Evolutionary conservation across 306 rosid genomes (phyloP), one percentile per base, ranked within the genome.

Genomic region (Malus asiatica): DNA sequence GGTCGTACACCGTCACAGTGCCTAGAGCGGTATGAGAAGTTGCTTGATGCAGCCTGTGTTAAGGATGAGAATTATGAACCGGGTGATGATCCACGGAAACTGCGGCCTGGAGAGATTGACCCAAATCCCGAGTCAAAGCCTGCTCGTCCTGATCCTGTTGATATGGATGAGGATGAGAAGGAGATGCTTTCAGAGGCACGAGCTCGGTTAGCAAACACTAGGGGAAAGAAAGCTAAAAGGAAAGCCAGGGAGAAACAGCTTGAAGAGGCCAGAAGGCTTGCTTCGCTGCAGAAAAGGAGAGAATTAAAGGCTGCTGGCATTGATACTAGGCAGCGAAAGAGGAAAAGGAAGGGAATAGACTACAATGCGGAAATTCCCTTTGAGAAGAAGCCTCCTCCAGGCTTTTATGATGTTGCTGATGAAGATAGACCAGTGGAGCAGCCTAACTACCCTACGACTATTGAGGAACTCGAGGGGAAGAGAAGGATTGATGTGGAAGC

Each of bases 101-200:
- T 93, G 86, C 92, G 96, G 11, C 98, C 98, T 1, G 98, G 98
- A 62, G 98, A 93, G 85, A 93, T 93, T 67, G 98, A 93, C 70
- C 98, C 98, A 3, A 93, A 93, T 72, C 97, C 98, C 0, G 97
- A 93, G 71, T 91, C 98, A 0, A 91, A 93, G 81, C 98, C 98
- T 70, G 98, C 98, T 11, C 92, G 98, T 0, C 98, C 98, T 2
- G 98, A 93, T 76, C 98, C 98, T 23, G 96, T 93, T 76, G 98
- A 93, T 81, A 93, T 91, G 98, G 98, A 93, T 68, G 98, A 93
- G 90, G 98, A 93, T 74, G 98, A 93, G 88, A 93, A 93, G 81
- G 98, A 93, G 83, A 93, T 93, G 98, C 93, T 93, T 85, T 93
- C 98, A 0, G 98, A 93, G 82, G 98, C 98, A 11, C 91, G 98